Conservation (phyloP, 2,329 filamentous ascomycete genomes). For the Pseudocercospora crystallina region DNA sequence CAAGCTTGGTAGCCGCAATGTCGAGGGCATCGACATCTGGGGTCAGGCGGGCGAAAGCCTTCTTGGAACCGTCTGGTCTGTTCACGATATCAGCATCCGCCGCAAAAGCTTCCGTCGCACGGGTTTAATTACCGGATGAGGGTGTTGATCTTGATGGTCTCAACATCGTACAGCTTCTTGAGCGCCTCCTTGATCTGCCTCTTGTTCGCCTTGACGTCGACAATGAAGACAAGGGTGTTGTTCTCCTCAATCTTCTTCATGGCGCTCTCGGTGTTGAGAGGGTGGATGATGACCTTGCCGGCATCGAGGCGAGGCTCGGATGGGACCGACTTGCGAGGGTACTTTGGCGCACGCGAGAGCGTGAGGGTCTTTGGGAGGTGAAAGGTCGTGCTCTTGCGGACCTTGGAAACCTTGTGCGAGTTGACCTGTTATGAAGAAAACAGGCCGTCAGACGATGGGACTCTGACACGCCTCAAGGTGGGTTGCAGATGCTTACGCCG, state of each 20-base stretch:
- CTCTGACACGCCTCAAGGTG: constrained; percentile 51
- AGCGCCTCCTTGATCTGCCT: constrained; percentile 96
- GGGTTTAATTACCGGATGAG: constrained; percentile 72
- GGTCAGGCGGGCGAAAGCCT: constrained; percentile 95
- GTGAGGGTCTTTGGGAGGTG: constrained; percentile 95
- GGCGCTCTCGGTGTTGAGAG: constrained; percentile 98
- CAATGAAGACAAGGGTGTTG: constrained; percentile 74
- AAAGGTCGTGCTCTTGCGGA: constrained; percentile 91
- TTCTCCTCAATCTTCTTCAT: constrained; percentile 99
- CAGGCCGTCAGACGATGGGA: constrained; percentile 53
- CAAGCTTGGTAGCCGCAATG: constrained; percentile 98
- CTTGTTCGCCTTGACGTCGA: constrained; percentile 85
- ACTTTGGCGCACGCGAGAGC: constrained; percentile 88
- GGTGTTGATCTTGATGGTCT: constrained; percentile 98
- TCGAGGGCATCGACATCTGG: constrained; percentile 97
- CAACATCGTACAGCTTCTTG: constrained; percentile 99
- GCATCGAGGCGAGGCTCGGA: constrained; percentile 90
- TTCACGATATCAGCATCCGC: constrained; percentile 16
- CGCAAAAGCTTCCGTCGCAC: background rate
- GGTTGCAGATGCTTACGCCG: constrained; percentile 69
- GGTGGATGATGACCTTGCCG: constrained; percentile 97
- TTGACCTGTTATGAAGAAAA: constrained; percentile 57
- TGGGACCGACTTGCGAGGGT: constrained; percentile 92
- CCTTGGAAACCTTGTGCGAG: constrained; percentile 87
- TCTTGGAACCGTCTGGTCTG: constrained; percentile 95